These are phyloP conservation scores for Leptodontidium sp. DNA, from an alignment of 2,329 filamentous ascomycete species.

Conservation along the genomic window DNA sequence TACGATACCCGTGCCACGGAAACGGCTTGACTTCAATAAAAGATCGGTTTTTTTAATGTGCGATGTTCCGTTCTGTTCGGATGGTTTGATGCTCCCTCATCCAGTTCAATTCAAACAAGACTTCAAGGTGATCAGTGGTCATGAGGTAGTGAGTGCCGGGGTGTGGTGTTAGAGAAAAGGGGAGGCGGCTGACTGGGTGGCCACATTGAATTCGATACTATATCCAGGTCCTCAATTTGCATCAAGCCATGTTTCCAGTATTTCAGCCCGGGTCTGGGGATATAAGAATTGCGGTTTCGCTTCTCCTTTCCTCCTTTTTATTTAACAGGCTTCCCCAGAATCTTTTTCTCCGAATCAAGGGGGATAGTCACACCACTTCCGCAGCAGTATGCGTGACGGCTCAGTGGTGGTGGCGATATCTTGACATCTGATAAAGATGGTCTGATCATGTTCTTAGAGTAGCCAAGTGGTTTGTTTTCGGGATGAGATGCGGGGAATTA, in stretches of 20 bases:
- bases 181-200: no score
- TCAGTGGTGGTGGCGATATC: not conserved
- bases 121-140: not conserved
- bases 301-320: no score
- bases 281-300: not conserved
- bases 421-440: not conserved
- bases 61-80: not conserved
- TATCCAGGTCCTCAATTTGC: slow-evolving; percentile 1
- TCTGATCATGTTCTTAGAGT: not conserved
- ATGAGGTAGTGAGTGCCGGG: no score
- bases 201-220: no score
- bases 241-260: not conserved
- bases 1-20: no score
- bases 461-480: not conserved
- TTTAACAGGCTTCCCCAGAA: not conserved
- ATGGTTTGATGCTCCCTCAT: no score
- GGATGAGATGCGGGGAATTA: not conserved
- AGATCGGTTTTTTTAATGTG: not conserved
- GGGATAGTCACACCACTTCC: not conserved
- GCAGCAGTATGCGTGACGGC: not conserved
- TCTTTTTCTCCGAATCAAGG: not conserved
- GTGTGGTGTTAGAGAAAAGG: no score
- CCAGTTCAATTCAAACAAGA: no score
- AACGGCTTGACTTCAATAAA: no score
- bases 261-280: not conserved